Evolutionary conservation across 345 rosid genomes (phyloP).

Genomic region (Pseudoturritis turrita): DNA sequence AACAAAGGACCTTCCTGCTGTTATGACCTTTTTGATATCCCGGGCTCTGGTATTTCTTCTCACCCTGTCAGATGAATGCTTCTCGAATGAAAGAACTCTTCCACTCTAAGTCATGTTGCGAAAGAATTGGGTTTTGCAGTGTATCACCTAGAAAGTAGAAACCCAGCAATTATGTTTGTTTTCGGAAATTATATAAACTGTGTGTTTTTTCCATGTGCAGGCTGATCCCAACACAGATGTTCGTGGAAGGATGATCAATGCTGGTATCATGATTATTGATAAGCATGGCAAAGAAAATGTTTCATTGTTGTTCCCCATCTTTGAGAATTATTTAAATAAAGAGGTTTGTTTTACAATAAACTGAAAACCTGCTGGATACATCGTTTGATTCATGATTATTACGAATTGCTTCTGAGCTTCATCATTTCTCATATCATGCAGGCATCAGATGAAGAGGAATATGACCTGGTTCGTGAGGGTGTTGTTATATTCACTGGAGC

Average conservation of each 20-base stretch:
- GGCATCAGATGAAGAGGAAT: slow-evolving; percentile 91
- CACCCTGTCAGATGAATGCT: slow-evolving; percentile 17
- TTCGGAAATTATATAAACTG: background rate
- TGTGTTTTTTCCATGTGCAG: slow-evolving; percentile 39
- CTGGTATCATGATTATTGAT: slow-evolving; percentile 89
- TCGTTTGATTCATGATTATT: background rate
- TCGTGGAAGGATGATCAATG: slow-evolving; percentile 97
- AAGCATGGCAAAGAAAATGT: slow-evolving; percentile 92
- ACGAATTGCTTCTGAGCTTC: background rate
- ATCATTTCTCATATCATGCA: slow-evolving; percentile 32
- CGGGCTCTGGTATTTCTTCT: slow-evolving; percentile 73
- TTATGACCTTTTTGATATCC: slow-evolving; percentile 93
- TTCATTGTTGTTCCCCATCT: slow-evolving; percentile 84
- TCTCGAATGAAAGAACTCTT: background rate
- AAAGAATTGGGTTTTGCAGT: background rate
- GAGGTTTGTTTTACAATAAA: slow-evolving; percentile 48
- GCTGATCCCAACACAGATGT: slow-evolving; percentile 97
- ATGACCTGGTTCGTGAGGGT: slow-evolving; percentile 97
- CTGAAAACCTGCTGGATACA: slow-evolving; percentile 1
- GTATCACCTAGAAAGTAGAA: background rate
- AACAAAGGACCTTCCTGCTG: slow-evolving; percentile 93
- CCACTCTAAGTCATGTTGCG: slow-evolving; percentile 10
- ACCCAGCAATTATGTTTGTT: background rate
- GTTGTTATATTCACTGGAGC: slow-evolving; percentile 98
- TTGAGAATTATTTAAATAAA: slow-evolving; percentile 90